phyloP scores from a whole-genome alignment of 2,329 filamentous ascomycete species.

The Tolypocladium sp. region DNA sequence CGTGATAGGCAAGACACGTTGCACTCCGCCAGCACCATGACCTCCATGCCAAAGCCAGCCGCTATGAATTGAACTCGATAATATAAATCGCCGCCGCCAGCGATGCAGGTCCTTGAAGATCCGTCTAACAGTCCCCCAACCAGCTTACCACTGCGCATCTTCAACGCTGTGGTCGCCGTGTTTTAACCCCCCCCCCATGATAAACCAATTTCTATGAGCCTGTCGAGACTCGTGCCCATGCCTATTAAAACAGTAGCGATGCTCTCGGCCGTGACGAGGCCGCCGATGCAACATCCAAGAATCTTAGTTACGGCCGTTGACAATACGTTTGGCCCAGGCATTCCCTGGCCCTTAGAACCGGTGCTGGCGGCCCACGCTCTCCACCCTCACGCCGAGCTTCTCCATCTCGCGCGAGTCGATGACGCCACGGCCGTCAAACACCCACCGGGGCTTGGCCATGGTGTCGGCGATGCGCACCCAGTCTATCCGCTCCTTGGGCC shows the following conservation, averaged over 20 bases:
- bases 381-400: conserved; percentile 41
- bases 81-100: neutral
- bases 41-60: neutral
- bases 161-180: neutral
- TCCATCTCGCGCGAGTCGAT: conserved; percentile 38
- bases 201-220: neutral
- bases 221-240: conserved; percentile 6
- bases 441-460: conserved; percentile 45
- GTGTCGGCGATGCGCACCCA: conserved; percentile 39
- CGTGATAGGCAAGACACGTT: neutral
- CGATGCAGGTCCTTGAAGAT: neutral
- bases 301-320: neutral
- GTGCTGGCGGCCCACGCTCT: conserved; percentile 42
- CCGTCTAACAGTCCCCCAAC: neutral
- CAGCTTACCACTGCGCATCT: neutral
- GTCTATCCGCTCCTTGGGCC: conserved; percentile 37
- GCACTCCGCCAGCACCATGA: neutral
- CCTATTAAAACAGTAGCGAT: conserved; percentile 19
- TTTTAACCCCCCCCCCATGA: neutral
- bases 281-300: conserved; percentile 4
- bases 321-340: conserved; percentile 10
- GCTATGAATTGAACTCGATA: neutral
- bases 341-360: conserved; percentile 22
- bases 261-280: neutral
- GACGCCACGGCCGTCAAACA: conserved; percentile 48